A percentile compares a stretch with the other conserved stretches of the same genome.
Evolutionary conservation across 768 basidiomycete genomes (phyloP).

Genomic region (Daedalea quercina): DNA sequence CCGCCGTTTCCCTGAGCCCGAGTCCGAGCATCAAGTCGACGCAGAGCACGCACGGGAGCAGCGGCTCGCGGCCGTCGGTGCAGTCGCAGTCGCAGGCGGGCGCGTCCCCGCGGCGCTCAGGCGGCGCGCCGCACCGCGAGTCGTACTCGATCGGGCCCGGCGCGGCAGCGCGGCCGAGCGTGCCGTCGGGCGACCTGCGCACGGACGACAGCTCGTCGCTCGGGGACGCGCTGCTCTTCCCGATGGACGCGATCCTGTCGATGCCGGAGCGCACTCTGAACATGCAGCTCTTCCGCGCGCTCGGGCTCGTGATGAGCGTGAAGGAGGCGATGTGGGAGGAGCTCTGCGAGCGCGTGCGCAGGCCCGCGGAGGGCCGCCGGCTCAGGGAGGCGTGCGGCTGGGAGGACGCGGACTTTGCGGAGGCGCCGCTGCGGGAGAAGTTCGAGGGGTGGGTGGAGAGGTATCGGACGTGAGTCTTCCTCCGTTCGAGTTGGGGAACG

Average conservation of each 20-base stretch:
- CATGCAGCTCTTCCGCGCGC: slow-evolving; percentile 21
- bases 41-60: background rate
- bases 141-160: slow-evolving; percentile 6
- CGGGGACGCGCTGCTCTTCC: slow-evolving; percentile 12
- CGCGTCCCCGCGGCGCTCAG: background rate
- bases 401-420: slow-evolving; percentile 14
- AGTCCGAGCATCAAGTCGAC: background rate
- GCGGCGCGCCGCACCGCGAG: background rate
- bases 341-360: slow-evolving; percentile 12
- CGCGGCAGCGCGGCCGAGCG: background rate
- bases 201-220: slow-evolving; percentile 14
- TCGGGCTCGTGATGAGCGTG: slow-evolving; percentile 15
- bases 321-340: slow-evolving; percentile 28
- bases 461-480: slow-evolving; percentile 20
- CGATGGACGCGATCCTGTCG: slow-evolving; percentile 5
- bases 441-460: slow-evolving; percentile 19
- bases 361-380: slow-evolving; percentile 1
- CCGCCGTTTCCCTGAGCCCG: background rate
- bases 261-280: slow-evolving; percentile 17
- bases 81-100: background rate
- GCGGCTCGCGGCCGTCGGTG: background rate
- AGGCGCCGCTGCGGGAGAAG: slow-evolving; percentile 12
- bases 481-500: no score
- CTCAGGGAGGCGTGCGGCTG: slow-evolving; percentile 16
- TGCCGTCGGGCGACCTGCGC: slow-evolving; percentile 1